Base-by-base conservation (phyloP, 192 early-diverging fungal species). In the Backusella tuberculispora region DNA sequence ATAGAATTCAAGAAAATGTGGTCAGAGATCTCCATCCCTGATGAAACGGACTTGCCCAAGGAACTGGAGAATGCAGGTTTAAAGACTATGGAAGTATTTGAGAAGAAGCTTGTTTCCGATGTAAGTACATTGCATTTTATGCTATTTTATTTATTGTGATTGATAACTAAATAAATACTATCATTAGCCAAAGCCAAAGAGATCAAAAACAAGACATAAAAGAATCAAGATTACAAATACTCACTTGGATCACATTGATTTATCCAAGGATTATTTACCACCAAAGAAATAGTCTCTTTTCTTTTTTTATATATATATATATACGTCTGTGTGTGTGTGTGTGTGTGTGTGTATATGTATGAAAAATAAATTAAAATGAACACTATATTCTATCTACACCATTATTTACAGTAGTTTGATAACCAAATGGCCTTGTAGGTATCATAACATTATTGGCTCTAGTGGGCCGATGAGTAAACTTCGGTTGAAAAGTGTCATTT, bases 171-270 rank as follows among this genome's bases (percentile, higher is more conserved):
- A 41, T 67, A 63, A 44, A 40, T 44, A 68, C 21, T 24, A 45
- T 47, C 5, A 24, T 60, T 73, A 88, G 75, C 21, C 76, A 21
- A 88, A 86, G 13, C 83, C 80, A 15, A 91, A 91, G 77, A 76
- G 82, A 69, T 78, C 80, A 42, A 92, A 92, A 72, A 78, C 85
- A 21, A 60, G 86, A 17, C 86, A 87, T 74, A 81, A 93, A 38
- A 92, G 88, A 71, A 88, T 90, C 63, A 92, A 93, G 75, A 91
- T 93, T 70, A 92, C 90, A 3, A 95, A 95, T 72, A 93, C 91
- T 34, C 93, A 95, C 78, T 84, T 95, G 83, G 83, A 83, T 40
- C 88, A 85, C 44, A 85, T 93, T 42, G 91, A 93, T 84, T 76
- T 94, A 8, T 91, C 93, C 10, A 92, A 90, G 77, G 91, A 92